Percentiles rank a stretch among this genome's conserved stretches.
Conservation (phyloP, 2,329 filamentous ascomycete species). For the Paecilomyces niveus region DNA sequence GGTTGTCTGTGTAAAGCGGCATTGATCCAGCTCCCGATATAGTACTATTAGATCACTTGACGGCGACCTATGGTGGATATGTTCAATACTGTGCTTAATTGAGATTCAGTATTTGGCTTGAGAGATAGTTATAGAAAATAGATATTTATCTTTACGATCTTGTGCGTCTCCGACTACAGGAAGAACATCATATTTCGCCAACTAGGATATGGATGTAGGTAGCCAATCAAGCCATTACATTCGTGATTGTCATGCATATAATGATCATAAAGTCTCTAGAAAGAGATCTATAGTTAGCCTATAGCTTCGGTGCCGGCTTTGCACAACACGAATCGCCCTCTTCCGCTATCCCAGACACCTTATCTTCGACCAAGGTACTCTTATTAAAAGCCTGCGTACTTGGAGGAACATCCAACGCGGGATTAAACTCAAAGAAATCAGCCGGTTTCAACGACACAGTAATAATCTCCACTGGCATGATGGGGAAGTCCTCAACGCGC, state of each 20-base stretch:
- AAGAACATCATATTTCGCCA: not conserved
- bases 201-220: not conserved
- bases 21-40: too few species aligned
- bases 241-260: not conserved
- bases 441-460: conserved; percentile 40
- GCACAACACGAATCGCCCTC: not conserved
- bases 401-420: conserved; percentile 42
- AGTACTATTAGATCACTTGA: too few species aligned
- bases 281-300: not conserved
- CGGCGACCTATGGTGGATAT: too few species aligned
- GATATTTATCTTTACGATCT: too few species aligned
- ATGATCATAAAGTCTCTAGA: not conserved
- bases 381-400: conserved; percentile 2
- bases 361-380: not conserved
- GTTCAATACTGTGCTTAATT: too few species aligned
- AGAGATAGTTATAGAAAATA: too few species aligned
- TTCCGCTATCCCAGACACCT: not conserved
- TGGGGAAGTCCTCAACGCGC: conserved; percentile 45
- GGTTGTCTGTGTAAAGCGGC: too few species aligned
- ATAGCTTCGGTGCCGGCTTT: not conserved
- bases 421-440: conserved; percentile 46
- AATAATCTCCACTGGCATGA: conserved; percentile 41
- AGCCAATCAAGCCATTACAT: not conserved
- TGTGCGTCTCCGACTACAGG: not conserved
- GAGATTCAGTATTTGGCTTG: too few species aligned